Evolutionary conservation across 2,329 filamentous ascomycete species (phyloP).

Genomic region (Diplodia corticola): DNA sequence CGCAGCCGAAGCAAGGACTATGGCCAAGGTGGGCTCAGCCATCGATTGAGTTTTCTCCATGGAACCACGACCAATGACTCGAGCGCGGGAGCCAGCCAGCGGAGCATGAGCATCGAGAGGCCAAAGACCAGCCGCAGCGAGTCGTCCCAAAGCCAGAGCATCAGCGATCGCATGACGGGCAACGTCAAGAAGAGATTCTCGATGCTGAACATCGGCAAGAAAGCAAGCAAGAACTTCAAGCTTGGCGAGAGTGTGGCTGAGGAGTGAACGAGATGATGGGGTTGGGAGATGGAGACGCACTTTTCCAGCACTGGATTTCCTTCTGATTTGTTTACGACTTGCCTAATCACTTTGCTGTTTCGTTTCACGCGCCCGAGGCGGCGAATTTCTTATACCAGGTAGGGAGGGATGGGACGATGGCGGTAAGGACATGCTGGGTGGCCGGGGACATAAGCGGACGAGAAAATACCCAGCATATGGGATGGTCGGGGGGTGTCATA

Average conservation of each 20-base stretch:
- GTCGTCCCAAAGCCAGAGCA: conserved; percentile 41
- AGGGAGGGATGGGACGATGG: neutral
- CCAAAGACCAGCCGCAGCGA: conserved; percentile 27
- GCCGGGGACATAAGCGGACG: neutral
- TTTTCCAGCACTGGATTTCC: neutral
- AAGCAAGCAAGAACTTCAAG: conserved; percentile 56
- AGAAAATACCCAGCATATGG: conserved; percentile 14
- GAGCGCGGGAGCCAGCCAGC: conserved; percentile 20
- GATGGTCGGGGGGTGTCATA: neutral
- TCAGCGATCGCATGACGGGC: conserved; percentile 42
- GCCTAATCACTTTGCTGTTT: conserved; percentile 8
- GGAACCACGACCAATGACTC: conserved; percentile 24
- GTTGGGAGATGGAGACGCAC: neutral
- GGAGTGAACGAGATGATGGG: conserved; percentile 21
- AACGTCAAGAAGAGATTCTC: conserved; percentile 78
- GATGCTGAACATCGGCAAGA: conserved; percentile 72
- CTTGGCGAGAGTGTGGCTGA: conserved; percentile 25
- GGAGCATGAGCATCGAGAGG: conserved; percentile 27
- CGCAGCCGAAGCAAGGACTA: conserved; percentile 37
- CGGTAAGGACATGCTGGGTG: neutral
- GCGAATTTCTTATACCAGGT: conserved; percentile 4
- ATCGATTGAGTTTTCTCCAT: conserved; percentile 34
- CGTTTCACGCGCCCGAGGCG: conserved; percentile 1
- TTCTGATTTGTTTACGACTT: conserved; percentile 18
- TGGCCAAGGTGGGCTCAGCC: neutral